A percentile compares a stretch with the other conserved stretches of the same genome.
Evolutionary conservation across 176 grass and related monocot species (phyloP).

Genomic region (Tillandsia leiboldiana): DNA sequence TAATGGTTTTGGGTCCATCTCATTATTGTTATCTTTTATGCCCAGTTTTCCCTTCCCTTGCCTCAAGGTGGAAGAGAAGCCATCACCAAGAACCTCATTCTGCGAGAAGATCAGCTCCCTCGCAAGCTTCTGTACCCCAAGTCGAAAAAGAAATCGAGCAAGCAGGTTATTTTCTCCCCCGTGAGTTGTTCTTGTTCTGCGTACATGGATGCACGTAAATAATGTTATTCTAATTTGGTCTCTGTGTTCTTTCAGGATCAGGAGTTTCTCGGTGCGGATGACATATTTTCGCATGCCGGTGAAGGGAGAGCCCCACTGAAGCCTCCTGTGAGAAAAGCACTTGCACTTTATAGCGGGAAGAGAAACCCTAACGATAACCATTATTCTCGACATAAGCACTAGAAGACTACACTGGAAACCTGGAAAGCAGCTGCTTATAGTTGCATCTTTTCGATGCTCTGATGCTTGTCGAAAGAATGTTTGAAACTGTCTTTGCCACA

Average conservation of each 20-base stretch:
- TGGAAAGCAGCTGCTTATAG: no score
- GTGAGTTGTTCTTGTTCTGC: background rate
- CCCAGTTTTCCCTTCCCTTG: slow-evolving; percentile 93
- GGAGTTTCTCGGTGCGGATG: slow-evolving; percentile 45
- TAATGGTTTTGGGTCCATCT: no score
- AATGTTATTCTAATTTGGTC: background rate
- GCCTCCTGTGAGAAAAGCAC: slow-evolving; percentile 84
- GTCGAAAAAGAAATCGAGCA: slow-evolving; percentile 61
- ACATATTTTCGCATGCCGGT: slow-evolving; percentile 65
- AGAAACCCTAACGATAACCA: slow-evolving; percentile 97
- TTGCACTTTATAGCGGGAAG: slow-evolving; percentile 76
- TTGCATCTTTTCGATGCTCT: no score
- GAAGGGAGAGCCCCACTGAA: slow-evolving; percentile 64
- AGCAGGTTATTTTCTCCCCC: slow-evolving; percentile 39
- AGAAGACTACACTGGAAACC: background rate
- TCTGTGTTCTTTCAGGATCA: slow-evolving; percentile 43
- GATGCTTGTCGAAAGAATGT: no score
- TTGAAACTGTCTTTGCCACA: no score
- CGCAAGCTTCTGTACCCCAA: slow-evolving; percentile 80
- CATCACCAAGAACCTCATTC: slow-evolving; percentile 65
- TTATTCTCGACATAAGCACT: slow-evolving; percentile 67
- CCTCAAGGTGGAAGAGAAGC: slow-evolving; percentile 93
- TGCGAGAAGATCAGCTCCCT: slow-evolving; percentile 95
- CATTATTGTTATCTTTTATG: slow-evolving; percentile 15
- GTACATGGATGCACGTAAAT: background rate